Evolutionary conservation across 2,329 filamentous ascomycete genomes (phyloP), one percentile per base, ranked within the genome.

Genomic region (Acarospora socialis): DNA sequence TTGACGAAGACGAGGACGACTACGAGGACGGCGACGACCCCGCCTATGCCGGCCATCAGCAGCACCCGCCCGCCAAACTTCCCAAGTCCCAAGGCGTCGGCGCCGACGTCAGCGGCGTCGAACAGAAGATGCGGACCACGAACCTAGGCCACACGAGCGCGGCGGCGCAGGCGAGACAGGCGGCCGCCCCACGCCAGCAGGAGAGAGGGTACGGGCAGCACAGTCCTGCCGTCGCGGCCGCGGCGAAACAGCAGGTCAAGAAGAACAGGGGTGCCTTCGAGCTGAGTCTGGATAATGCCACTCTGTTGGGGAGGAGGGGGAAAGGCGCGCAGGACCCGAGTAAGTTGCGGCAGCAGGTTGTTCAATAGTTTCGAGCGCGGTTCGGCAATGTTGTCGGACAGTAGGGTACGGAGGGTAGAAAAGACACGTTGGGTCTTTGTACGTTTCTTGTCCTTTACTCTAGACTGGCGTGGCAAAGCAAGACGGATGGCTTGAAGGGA

Each of bases 271-370:
- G 82, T 19, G 75, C 80, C 0, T 98, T 98, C 44, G 90, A 98
- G 56, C 68, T 98, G 28, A 94, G 75, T 49, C 61, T 98, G 21
- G 83, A 92, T 43, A 90, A 90, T 34, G 81, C 90, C 1, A 95
- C 86, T 2, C 58, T 98, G 31, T 63, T 98, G 4, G 86, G 86
- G 19, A 73, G 86, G 45, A 61, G 73, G 42, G 62, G 63, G 17
- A 70, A 67, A 53, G 38, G 38, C 6, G 37, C 35, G 28, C 42
- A 41, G 7, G 55, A 53, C 33, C 55, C 54, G 1, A 67, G 63
- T 43, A 53, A 55, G 3, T 41, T 68, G 46, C 49, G 64, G 40
- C 53, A 63, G 38, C 48, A 61, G 37, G 47, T 61, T 21, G 48
- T 49, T 27, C 42, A 41, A 34, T 43, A 38, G 10, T 25, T 25